Evolutionary conservation across 2,329 filamentous ascomycete genomes (phyloP).

Genomic region (Colletotrichum spinosum): DNA sequence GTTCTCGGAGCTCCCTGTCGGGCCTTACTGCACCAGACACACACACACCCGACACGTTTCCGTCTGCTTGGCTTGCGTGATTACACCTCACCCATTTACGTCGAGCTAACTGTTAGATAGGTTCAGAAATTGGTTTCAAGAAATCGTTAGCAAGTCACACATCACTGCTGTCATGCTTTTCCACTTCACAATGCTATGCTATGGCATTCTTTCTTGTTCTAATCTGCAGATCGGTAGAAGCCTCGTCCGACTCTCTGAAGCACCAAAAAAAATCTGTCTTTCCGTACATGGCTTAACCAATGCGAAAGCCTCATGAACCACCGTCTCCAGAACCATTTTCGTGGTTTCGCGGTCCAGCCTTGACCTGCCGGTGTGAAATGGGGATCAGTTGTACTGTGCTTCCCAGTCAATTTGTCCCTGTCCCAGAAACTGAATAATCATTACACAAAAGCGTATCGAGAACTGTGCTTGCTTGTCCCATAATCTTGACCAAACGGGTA

Average conservation of each 20-base stretch:
- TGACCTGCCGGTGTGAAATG: constrained; percentile 22
- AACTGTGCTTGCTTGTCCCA: constrained; percentile 25
- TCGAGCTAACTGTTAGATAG: neutral
- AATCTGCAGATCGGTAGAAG: constrained; percentile 22
- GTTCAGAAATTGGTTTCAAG: neutral
- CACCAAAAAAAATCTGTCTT: constrained; percentile 7
- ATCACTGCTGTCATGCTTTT: neutral
- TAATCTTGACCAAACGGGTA: constrained; percentile 17
- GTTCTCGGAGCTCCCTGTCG: constrained; percentile 22
- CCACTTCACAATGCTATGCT: neutral
- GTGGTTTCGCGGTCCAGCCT: constrained; percentile 3
- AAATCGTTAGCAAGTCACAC: neutral
- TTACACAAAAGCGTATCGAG: constrained; percentile 36
- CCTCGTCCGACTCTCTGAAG: constrained; percentile 10
- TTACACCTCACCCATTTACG: neutral
- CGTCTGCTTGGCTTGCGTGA: constrained; percentile 19
- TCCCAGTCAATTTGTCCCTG: constrained; percentile 6
- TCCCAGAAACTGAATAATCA: constrained; percentile 32
- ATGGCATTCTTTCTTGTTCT: constrained; percentile 21
- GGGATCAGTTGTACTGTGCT: constrained; percentile 9
- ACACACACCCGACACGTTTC: constrained; percentile 11
- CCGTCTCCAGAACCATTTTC: constrained; percentile 7
- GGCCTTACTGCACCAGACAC: constrained; percentile 1
- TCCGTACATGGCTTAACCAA: constrained; percentile 20
- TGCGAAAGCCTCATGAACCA: constrained; percentile 3